Percentiles rank a stretch among this genome's conserved stretches.
phyloP scores from a whole-genome alignment of 2,329 filamentous ascomycete genomes.

The Curvularia sp. region DNA sequence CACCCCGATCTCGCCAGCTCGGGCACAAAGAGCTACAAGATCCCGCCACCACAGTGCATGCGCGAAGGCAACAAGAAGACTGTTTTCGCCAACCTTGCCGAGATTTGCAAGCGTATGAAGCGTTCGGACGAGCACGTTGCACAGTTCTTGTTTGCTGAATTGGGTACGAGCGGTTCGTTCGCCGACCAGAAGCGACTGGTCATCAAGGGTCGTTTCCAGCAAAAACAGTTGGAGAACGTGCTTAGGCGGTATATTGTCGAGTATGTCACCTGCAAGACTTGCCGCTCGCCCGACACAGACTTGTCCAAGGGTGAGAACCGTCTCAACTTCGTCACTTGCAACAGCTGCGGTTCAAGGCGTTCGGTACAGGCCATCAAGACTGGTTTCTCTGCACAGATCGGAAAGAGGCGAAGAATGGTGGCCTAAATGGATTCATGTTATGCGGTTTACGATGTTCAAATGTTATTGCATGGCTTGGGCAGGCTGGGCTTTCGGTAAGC shows the following conservation, averaged over 20 bases:
- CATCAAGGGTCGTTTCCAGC: slow-evolving; percentile 99
- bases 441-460: slow-evolving; percentile 32
- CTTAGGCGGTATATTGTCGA: slow-evolving; percentile 95
- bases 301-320: slow-evolving; percentile 99
- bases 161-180: slow-evolving; percentile 95
- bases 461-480: slow-evolving; percentile 32
- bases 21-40: slow-evolving; percentile 96
- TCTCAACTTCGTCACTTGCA: slow-evolving; percentile 98
- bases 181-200: slow-evolving; percentile 87
- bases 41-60: slow-evolving; percentile 96
- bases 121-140: slow-evolving; percentile 97
- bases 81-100: slow-evolving; percentile 98
- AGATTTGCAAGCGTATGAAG: slow-evolving; percentile 99
- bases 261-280: slow-evolving; percentile 99
- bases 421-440: slow-evolving; percentile 62
- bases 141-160: slow-evolving; percentile 94
- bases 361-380: slow-evolving; percentile 98
- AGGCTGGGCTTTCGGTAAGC: slow-evolving; percentile 23
- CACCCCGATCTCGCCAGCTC: slow-evolving; percentile 93
- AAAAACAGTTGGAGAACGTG: slow-evolving; percentile 99
- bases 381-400: slow-evolving; percentile 99
- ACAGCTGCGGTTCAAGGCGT: slow-evolving; percentile 70
- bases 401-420: slow-evolving; percentile 95
- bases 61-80: slow-evolving; percentile 99
- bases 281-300: slow-evolving; percentile 59